Conservation (phyloP, 164 flowering plant genomes). For the Sedum album region DNA sequence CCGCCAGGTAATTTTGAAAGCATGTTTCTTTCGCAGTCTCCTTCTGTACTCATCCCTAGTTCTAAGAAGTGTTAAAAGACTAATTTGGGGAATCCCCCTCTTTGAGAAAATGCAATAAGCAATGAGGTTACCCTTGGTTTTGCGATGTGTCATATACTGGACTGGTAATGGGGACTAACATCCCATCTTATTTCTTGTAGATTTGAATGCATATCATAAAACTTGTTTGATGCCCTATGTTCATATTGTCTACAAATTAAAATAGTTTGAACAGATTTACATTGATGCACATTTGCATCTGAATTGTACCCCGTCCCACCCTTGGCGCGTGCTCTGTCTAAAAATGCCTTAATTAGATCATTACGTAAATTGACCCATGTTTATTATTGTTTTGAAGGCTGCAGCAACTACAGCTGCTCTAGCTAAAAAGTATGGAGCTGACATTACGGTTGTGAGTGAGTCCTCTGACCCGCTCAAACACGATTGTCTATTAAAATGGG, state of each 20-base stretch:
- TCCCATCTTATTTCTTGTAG: no score
- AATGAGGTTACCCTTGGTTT: not conserved
- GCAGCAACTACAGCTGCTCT: constrained; percentile 74
- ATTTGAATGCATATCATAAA: not conserved
- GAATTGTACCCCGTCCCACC: not conserved
- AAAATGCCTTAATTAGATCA: not conserved
- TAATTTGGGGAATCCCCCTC: no score
- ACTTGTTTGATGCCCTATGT: not conserved
- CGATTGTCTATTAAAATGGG: not conserved
- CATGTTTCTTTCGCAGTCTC: not conserved
- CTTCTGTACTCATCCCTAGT: not conserved
- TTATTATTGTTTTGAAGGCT: constrained; percentile 37
- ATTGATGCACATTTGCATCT: not conserved
- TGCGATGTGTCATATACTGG: not conserved
- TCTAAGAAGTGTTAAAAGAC: not conserved
- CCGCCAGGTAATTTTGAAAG: constrained; percentile 51
- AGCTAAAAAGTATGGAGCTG: constrained; percentile 94
- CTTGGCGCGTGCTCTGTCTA: no score
- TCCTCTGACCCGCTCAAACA: constrained; percentile 2
- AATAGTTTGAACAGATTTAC: not conserved
- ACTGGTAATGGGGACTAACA: no score
- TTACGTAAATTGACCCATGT: not conserved
- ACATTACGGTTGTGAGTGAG: constrained; percentile 92
- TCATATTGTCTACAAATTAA: not conserved
- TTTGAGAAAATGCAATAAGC: not conserved